Percentiles rank a stretch among this genome's conserved stretches.
Conservation (phyloP, 2,329 filamentous ascomycete genomes). For the Metarhizium brunneum region DNA sequence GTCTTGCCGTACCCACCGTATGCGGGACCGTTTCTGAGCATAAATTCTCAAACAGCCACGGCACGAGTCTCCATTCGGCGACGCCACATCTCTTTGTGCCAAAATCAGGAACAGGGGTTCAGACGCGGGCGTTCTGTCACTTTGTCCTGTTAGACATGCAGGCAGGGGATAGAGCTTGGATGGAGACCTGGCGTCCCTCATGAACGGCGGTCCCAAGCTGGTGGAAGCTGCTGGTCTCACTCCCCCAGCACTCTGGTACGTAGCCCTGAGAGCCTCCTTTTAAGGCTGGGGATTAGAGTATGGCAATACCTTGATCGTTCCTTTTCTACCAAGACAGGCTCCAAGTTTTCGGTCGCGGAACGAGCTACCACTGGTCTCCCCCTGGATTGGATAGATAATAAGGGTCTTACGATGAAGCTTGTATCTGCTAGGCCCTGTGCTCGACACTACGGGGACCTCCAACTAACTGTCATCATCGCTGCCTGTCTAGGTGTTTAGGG, state of each 20-base stretch:
- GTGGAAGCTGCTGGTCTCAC: not conserved
- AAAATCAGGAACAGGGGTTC: slow-evolving; percentile 1
- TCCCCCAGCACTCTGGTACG: not conserved
- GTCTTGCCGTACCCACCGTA: slow-evolving; percentile 1
- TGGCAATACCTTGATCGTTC: not conserved
- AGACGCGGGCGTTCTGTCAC: not conserved
- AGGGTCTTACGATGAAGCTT: not conserved
- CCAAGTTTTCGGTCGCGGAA: not conserved
- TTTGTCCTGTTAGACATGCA: not conserved
- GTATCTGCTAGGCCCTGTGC: not conserved
- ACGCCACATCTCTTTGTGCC: slow-evolving; percentile 9
- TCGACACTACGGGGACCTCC: no score
- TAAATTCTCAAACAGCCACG: not conserved
- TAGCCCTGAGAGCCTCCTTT: not conserved
- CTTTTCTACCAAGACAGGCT: not conserved
- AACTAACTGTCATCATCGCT: no score
- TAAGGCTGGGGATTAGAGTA: not conserved
- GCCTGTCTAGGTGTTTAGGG: no score
- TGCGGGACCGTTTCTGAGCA: not conserved
- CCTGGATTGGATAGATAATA: not conserved
- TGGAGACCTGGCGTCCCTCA: not conserved
- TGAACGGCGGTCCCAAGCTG: not conserved
- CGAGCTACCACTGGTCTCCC: not conserved
- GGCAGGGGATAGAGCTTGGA: no score
- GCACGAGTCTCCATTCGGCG: slow-evolving; percentile 7